phyloP scores from a whole-genome alignment of 2,329 filamentous ascomycete genomes.

The Capronia americana region DNA sequence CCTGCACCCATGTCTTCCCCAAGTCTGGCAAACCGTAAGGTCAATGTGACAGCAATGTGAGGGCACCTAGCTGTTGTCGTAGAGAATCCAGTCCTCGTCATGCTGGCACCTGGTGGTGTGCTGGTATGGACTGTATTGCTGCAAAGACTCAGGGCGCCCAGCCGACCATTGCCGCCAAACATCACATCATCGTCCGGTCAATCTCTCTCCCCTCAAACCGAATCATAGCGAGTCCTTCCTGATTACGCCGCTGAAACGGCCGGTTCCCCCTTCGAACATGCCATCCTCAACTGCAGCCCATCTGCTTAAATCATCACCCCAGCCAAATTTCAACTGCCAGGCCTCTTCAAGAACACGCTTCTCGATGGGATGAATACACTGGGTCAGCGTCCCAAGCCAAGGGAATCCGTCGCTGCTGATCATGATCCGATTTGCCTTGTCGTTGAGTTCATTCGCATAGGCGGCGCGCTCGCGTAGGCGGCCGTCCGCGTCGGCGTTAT shows the following conservation, averaged over 20 bases:
- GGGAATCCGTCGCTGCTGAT: slow-evolving; percentile 22
- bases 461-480: not conserved
- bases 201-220: not conserved
- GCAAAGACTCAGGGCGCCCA: not conserved
- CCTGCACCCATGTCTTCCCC: not conserved
- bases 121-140: not conserved
- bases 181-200: not conserved
- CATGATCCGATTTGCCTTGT: slow-evolving; percentile 6
- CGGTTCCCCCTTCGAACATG: slow-evolving; percentile 42
- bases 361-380: slow-evolving; percentile 41
- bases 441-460: not conserved
- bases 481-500: not conserved
- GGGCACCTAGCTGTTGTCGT: not conserved
- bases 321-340: slow-evolving; percentile 42
- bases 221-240: slow-evolving; percentile 13
- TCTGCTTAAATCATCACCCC: slow-evolving; percentile 36
- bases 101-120: not conserved
- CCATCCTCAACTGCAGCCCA: slow-evolving; percentile 42
- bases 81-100: not conserved
- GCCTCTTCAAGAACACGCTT: slow-evolving; percentile 40
- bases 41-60: not conserved
- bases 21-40: not conserved
- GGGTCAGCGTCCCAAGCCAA: slow-evolving; percentile 41
- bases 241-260: slow-evolving; percentile 42
- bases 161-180: not conserved